phyloP scores from a whole-genome alignment of 2,329 filamentous ascomycete genomes.

The Scytalidium lignicola region DNA sequence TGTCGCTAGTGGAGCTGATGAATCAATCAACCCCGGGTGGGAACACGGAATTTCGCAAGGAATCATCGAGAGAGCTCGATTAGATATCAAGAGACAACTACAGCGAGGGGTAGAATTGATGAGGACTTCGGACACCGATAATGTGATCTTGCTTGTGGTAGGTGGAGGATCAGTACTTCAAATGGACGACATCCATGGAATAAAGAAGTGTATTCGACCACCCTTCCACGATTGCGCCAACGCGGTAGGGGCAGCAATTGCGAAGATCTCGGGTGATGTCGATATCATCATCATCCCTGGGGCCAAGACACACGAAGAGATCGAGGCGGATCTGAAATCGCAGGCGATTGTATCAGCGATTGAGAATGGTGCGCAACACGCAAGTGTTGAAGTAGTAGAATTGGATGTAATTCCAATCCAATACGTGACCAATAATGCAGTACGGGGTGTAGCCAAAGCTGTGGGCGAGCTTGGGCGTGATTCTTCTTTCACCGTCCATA shows the following conservation, averaged over 20 bases:
- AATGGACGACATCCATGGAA: slow-evolving; percentile 40
- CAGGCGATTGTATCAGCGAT: slow-evolving; percentile 21
- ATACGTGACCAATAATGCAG: slow-evolving; percentile 25
- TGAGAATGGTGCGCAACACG: slow-evolving; percentile 20
- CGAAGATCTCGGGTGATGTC: slow-evolving; percentile 23
- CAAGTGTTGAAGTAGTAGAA: slow-evolving; percentile 24
- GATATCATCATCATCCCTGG: slow-evolving; percentile 23
- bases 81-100: slow-evolving; percentile 35
- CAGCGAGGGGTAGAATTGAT: slow-evolving; percentile 50
- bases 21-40: slow-evolving; percentile 25
- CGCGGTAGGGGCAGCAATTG: slow-evolving; percentile 51
- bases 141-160: slow-evolving; percentile 47
- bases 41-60: slow-evolving; percentile 6
- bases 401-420: slow-evolving; percentile 23
- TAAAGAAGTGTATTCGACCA: slow-evolving; percentile 45
- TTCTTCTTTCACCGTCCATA: not conserved
- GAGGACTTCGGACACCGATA: slow-evolving; percentile 47
- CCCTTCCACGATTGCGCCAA: slow-evolving; percentile 52
- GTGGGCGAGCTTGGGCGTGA: slow-evolving; percentile 19
- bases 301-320: slow-evolving; percentile 15
- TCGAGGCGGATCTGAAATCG: slow-evolving; percentile 19
- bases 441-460: slow-evolving; percentile 21
- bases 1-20: slow-evolving; percentile 7
- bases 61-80: slow-evolving; percentile 12
- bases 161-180: slow-evolving; percentile 52